Evolutionary conservation across 169 alveolate species (phyloP).

Genomic region (Plasmodium cynomolgi): DNA sequence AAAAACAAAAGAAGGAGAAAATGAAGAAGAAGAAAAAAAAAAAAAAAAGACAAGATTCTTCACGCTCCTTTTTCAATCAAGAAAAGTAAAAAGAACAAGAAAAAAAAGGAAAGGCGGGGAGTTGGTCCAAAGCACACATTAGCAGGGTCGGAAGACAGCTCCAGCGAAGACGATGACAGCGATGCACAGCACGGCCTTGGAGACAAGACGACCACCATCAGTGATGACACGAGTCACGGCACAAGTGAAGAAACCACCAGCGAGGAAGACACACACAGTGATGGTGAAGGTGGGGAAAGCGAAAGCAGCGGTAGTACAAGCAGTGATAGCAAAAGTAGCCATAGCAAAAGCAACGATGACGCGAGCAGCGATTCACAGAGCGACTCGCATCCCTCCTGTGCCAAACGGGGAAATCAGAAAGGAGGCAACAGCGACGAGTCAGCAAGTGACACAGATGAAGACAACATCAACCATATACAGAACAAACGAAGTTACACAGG

Average conservation of each 20-base stretch:
- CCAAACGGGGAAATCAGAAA: background rate
- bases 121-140: background rate
- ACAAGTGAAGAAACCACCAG: background rate
- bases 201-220: background rate
- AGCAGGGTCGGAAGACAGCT: background rate
- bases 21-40: slow-evolving; percentile 13
- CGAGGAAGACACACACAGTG: background rate
- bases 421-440: background rate
- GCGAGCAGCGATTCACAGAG: background rate
- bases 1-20: background rate
- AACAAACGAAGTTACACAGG: background rate
- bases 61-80: background rate
- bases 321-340: background rate
- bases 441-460: background rate
- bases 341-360: background rate
- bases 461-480: slow-evolving; percentile 5
- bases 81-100: slow-evolving; percentile 11
- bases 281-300: background rate
- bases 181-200: background rate
- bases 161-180: background rate
- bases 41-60: background rate
- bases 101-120: slow-evolving; percentile 8
- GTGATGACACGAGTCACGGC: background rate
- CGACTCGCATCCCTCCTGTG: background rate
- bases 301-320: background rate